A percentile compares a stretch with the other conserved stretches of the same genome.
phyloP scores from a whole-genome alignment of 2,329 filamentous ascomycete species.

The Hypoxylon sp. region DNA sequence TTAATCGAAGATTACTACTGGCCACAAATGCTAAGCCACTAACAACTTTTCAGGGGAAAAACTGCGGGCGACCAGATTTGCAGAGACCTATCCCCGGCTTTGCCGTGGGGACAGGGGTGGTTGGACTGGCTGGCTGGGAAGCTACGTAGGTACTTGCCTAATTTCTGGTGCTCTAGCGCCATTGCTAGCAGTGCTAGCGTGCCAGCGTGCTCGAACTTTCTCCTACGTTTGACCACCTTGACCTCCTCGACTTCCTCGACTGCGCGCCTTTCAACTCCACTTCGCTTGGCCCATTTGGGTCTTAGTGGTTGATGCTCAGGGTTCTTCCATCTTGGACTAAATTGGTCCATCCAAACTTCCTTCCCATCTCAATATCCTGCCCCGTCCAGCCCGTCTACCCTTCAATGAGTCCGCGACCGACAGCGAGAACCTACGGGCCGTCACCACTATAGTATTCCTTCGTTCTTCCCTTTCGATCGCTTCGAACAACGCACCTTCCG shows the following conservation, averaged over 20 bases:
- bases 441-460: slow-evolving; percentile 13
- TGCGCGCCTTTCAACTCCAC: slow-evolving; percentile 11
- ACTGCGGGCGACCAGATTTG: slow-evolving; percentile 6
- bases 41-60: slow-evolving; percentile 28
- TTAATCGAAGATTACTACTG: slow-evolving; percentile 41
- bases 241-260: slow-evolving; percentile 11
- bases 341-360: slow-evolving; percentile 29
- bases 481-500: not conserved
- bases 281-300: slow-evolving; percentile 16
- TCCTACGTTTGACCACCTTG: slow-evolving; percentile 12
- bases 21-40: slow-evolving; percentile 30
- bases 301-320: slow-evolving; percentile 27
- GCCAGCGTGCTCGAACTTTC: slow-evolving; percentile 31
- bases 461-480: slow-evolving; percentile 15
- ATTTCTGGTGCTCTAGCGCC: not conserved
- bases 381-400: slow-evolving; percentile 15
- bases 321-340: slow-evolving; percentile 41
- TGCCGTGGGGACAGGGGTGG: slow-evolving; percentile 14
- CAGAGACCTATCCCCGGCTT: slow-evolving; percentile 37
- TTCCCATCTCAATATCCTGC: slow-evolving; percentile 22
- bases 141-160: slow-evolving; percentile 11
- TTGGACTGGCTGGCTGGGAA: not conserved
- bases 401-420: slow-evolving; percentile 8
- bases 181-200: not conserved
- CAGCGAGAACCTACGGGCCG: not conserved